Evolutionary conservation across 1,284 basidiomycete genomes (phyloP), one percentile per base, ranked within the genome.

Genomic region (Mrakiaceae sp.): DNA sequence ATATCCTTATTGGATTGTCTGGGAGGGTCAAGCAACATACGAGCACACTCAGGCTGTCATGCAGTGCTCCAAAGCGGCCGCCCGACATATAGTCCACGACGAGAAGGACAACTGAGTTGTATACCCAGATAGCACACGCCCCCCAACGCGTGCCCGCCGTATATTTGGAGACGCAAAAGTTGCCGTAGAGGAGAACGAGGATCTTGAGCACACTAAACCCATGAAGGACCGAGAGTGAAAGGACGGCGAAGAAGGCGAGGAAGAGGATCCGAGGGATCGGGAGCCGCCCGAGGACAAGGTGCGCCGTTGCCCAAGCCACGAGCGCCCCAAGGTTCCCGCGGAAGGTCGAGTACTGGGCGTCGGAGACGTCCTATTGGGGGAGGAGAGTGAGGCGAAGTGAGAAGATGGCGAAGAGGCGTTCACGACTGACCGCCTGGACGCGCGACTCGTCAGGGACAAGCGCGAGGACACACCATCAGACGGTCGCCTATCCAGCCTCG

Each of bases 121-220:
- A 90, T 0, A 79, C 71, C 90, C 87, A 95, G 16, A 84, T 86
- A 3, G 84, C 66, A 2, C 81, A 67, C 9, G 74, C 72, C 3
- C 71, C 52, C 81, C 83, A 39, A 78, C 80, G 10, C 77, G 66
- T 68, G 11, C 77, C 78, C 42, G 76, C 72, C 42, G 76, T 78
- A 0, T 68, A 68, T 68, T 82, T 85, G 6, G 83, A 82, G 40
- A 94, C 80, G 16, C 69, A 68, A 72, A 86, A 97, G 76, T 98
- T 98, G 16, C 79, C 57, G 5, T 76, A 73, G 11, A 96, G 75
- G 62, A 97, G 87, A 43, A 79, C 53, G 4, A 90, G 65, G 43
- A 98, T 83, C 74, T 98, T 98, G 73, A 94, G 51, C 1, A 82
- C 76, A 70, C 88, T 90, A n/a, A 84, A 76, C 43, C 96, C 96